These are phyloP conservation scores for Zygotorulaspora mrakii DNA, from an alignment of 1,139 yeast genomes.

Conservation along the genomic window DNA sequence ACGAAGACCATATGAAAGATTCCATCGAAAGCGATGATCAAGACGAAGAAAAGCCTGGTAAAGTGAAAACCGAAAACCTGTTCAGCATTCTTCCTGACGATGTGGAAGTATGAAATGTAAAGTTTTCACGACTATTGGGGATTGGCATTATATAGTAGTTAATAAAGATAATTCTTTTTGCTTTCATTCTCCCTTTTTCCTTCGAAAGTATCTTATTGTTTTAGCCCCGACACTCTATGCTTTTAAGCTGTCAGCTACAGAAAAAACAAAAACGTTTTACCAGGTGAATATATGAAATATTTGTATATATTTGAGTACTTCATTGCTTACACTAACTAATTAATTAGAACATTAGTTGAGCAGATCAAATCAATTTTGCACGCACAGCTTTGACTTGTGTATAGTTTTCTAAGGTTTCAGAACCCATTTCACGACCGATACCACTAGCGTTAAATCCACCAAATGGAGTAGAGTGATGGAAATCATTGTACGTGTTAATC, in stretches of 20 bases:
- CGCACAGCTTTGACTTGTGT: conserved; percentile 61
- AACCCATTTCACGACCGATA: conserved; percentile 67
- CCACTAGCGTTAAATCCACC: conserved; percentile 66
- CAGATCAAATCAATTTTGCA: conserved; percentile 33
- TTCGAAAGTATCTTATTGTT: no score
- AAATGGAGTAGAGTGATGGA: conserved; percentile 47
- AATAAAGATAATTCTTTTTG: no score
- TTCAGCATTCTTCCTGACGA: conserved; percentile 11
- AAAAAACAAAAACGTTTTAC: no score
- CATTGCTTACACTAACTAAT: no score
- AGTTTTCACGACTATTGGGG: no score
- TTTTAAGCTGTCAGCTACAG: no score
- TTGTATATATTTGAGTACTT: no score
- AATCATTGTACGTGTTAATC: conserved; percentile 54
- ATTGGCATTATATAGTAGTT: no score
- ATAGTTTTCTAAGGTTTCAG: conserved; percentile 57
- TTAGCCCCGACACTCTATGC: no score
- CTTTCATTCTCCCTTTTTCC: no score
- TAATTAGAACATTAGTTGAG: no score
- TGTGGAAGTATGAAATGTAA: conserved; percentile 9
- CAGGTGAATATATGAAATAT: no score
- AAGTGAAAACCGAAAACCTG: conserved; percentile 5
- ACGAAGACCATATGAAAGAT: conserved; percentile 6
- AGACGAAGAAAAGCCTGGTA: neutral
- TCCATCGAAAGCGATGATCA: conserved; percentile 1